phyloP scores from a whole-genome alignment of 192 early-diverging fungal genomes.

The Diversispora epigaea region DNA sequence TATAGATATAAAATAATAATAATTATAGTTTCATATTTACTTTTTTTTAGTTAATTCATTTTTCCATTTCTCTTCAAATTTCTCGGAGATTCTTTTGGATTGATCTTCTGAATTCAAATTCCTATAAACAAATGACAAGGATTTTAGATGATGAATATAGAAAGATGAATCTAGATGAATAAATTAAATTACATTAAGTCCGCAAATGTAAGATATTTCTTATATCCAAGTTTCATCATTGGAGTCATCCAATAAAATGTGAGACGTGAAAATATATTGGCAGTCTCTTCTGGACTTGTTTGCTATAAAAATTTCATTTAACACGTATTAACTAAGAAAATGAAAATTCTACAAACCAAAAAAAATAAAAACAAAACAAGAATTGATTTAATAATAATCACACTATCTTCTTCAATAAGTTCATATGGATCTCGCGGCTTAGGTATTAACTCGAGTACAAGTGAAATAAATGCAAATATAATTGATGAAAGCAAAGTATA shows the following conservation, averaged over 20 bases:
- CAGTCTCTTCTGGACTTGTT: conserved; percentile 70
- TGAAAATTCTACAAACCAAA: background rate
- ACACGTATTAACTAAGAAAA: background rate
- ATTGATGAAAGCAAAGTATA: background rate
- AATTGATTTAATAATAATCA: background rate
- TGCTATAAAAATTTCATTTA: conserved; percentile 25
- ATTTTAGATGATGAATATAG: background rate
- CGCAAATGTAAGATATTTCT: conserved; percentile 67
- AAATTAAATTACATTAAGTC: conserved; percentile 60
- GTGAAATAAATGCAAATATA: conserved; percentile 28
- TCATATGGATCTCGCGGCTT: conserved; percentile 18
- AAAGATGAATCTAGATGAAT: background rate
- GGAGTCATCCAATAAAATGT: conserved; percentile 91
- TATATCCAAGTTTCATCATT: conserved; percentile 76
- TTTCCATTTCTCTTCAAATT: conserved; percentile 73
- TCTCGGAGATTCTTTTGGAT: conserved; percentile 55
- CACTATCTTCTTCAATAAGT: conserved; percentile 6
- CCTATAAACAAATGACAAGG: conserved; percentile 35
- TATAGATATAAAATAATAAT: background rate
- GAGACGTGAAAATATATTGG: conserved; percentile 80
- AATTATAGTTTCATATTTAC: conserved; percentile 21
- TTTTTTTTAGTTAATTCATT: conserved; percentile 59
- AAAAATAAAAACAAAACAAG: too few relatives aligned
- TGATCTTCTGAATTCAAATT: conserved; percentile 57
- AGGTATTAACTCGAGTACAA: conserved; percentile 22